Percentiles rank a stretch among this genome's conserved stretches.
These are phyloP conservation scores for Malus asiatica DNA, from an alignment of 306 rosid genomes.

Conservation along the genomic window DNA sequence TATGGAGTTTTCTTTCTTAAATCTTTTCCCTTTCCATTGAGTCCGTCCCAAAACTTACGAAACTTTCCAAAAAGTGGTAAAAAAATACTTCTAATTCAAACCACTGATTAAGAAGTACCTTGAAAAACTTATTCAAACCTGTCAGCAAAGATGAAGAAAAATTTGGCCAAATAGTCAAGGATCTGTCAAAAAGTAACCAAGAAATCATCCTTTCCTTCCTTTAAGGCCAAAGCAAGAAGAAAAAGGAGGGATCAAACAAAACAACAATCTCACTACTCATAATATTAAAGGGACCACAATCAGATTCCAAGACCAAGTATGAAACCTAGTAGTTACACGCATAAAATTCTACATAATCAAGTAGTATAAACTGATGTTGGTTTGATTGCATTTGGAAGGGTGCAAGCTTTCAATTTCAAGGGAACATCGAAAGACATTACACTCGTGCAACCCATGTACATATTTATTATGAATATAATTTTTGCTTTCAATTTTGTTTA, in stretches of 20 bases:
- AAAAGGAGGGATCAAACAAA: not conserved
- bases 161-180: not conserved
- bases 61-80: not conserved
- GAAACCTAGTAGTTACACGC: not conserved
- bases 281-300: not conserved
- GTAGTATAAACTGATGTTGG: not conserved
- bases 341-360: not conserved
- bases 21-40: not conserved
- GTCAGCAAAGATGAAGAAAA: not conserved
- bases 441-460: slow-evolving; percentile 6
- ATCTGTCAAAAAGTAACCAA: not conserved
- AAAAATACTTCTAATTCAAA: not conserved
- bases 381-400: slow-evolving; percentile 8
- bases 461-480: not conserved
- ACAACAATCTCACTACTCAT: not conserved
- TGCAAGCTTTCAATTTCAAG: not conserved
- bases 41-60: not conserved
- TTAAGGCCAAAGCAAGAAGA: not conserved
- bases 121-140: not conserved
- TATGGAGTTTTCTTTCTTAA: not conserved
- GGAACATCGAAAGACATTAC: slow-evolving; percentile 23
- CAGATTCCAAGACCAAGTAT: not conserved
- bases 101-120: not conserved
- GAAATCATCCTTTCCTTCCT: not conserved
- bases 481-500: not conserved